Percentiles rank a stretch among this genome's conserved stretches.
These are phyloP conservation scores for Calycina herbarum DNA, from an alignment of 2,329 filamentous ascomycete species.

Conservation along the genomic window DNA sequence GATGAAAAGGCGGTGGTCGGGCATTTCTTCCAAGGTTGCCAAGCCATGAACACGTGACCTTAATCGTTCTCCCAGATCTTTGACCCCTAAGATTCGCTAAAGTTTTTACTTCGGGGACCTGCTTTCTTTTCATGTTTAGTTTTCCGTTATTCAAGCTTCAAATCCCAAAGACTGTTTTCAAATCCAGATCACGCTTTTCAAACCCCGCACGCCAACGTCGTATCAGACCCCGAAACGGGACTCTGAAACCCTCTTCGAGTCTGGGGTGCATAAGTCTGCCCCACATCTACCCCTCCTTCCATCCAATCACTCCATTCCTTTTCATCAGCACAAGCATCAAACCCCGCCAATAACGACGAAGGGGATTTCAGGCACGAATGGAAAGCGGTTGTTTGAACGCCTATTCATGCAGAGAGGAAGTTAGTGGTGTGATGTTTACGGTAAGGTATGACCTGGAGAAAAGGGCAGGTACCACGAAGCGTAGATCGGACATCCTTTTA, in stretches of 20 bases:
- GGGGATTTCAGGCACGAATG: background rate
- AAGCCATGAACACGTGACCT: too few species aligned
- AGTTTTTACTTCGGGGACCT: too few species aligned
- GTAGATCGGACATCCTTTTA: background rate
- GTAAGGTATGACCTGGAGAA: background rate
- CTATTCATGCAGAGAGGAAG: background rate
- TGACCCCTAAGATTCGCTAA: too few species aligned
- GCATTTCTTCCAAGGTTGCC: too few species aligned
- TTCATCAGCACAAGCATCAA: constrained; percentile 4
- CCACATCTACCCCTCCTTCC: background rate
- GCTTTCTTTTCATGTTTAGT: background rate
- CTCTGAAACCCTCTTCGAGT: constrained; percentile 2
- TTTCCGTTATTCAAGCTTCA: too few species aligned
- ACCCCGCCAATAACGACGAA: constrained; percentile 1
- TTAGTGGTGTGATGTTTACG: constrained; percentile 4
- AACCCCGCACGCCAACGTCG: background rate
- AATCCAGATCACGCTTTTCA: background rate
- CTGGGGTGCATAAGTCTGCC: constrained; percentile 7
- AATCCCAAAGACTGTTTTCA: background rate
- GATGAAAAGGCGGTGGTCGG: too few species aligned
- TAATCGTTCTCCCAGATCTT: too few species aligned
- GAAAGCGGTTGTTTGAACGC: background rate
- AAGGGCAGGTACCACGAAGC: background rate
- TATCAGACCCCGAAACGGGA: constrained; percentile 6
- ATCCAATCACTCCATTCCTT: background rate